Percentiles rank a stretch among this genome's conserved stretches.
These are phyloP conservation scores for Aspergillus ustus DNA, from an alignment of 2,329 filamentous ascomycete genomes.

Conservation along the genomic window DNA sequence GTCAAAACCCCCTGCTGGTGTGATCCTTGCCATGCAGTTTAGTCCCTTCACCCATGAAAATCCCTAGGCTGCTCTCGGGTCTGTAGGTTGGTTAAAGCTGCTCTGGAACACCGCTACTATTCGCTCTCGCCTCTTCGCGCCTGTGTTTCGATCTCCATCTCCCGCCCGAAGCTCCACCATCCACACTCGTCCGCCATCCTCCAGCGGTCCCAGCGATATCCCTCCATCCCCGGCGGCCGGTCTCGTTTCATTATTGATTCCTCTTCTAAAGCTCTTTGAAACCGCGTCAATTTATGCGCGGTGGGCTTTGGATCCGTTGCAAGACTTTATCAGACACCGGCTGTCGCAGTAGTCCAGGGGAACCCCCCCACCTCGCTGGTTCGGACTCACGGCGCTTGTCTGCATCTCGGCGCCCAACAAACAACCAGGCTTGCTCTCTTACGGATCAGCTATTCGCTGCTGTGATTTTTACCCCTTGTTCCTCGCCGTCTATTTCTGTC, in stretches of 20 bases:
- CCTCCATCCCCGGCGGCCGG: background rate
- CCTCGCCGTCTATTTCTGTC: background rate
- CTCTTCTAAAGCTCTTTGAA: background rate
- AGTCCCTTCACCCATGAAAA: background rate
- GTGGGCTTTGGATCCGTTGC: background rate
- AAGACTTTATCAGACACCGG: constrained; percentile 10
- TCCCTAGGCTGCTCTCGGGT: background rate
- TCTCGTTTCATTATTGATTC: constrained; percentile 1
- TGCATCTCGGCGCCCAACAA: constrained; percentile 20
- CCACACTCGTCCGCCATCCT: background rate
- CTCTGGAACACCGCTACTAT: background rate
- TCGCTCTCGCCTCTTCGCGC: background rate
- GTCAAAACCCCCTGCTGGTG: background rate
- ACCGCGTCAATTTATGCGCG: background rate
- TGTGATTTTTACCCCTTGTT: constrained; percentile 1
- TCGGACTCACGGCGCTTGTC: constrained; percentile 19
- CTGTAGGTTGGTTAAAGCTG: background rate
- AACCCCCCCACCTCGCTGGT: constrained; percentile 18
- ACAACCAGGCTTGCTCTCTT: constrained; percentile 11
- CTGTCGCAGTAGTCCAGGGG: constrained; percentile 16
- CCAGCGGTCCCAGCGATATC: background rate
- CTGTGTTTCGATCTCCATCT: constrained; percentile 13
- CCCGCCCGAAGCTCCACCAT: constrained; percentile 19
- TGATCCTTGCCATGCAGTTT: background rate
- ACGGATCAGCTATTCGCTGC: background rate